Evolutionary conservation across 495 filamentous ascomycete species (phyloP).

Genomic region (Pyrenula aspistea): DNA sequence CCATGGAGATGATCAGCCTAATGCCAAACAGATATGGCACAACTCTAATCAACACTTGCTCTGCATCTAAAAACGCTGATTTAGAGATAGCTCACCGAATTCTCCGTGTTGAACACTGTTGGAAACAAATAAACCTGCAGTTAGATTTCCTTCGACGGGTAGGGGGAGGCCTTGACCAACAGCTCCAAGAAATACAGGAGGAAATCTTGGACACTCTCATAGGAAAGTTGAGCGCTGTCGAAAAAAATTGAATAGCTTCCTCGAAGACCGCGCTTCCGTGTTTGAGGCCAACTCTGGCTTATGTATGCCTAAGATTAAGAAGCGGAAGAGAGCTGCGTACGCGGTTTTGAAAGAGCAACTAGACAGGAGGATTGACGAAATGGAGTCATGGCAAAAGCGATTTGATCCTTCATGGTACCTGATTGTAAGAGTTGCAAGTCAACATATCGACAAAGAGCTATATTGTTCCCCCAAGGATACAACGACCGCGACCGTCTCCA

Average conservation of each 20-base stretch:
- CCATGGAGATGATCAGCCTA: too few relatives aligned
- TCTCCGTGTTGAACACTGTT: slow-evolving; percentile 20
- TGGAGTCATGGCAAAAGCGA: slow-evolving; percentile 10
- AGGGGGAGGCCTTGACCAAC: slow-evolving; percentile 19
- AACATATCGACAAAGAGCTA: slow-evolving; percentile 9
- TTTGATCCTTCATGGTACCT: slow-evolving; percentile 18
- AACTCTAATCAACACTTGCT: slow-evolving; percentile 14
- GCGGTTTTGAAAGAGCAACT: slow-evolving; percentile 2
- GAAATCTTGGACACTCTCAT: slow-evolving; percentile 18
- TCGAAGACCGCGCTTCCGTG: slow-evolving; percentile 11
- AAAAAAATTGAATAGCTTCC: too few relatives aligned
- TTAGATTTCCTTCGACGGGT: slow-evolving; percentile 21
- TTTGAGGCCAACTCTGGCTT: slow-evolving; percentile 6
- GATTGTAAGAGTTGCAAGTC: slow-evolving; percentile 8
- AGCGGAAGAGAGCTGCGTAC: slow-evolving; percentile 12
- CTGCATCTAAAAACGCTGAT: slow-evolving; percentile 13
- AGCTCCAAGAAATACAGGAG: slow-evolving; percentile 17
- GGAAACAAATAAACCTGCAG: slow-evolving; percentile 18
- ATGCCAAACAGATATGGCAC: slow-evolving; percentile 22
- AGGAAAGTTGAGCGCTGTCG: slow-evolving; percentile 17
- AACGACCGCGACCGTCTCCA: background rate
- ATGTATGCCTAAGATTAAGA: background rate
- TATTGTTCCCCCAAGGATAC: background rate
- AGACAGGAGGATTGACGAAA: slow-evolving; percentile 8
- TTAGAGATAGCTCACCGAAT: slow-evolving; percentile 18